These are phyloP conservation scores for Cadophora sp. DNA, from an alignment of 2,329 filamentous ascomycete genomes.

Conservation along the genomic window DNA sequence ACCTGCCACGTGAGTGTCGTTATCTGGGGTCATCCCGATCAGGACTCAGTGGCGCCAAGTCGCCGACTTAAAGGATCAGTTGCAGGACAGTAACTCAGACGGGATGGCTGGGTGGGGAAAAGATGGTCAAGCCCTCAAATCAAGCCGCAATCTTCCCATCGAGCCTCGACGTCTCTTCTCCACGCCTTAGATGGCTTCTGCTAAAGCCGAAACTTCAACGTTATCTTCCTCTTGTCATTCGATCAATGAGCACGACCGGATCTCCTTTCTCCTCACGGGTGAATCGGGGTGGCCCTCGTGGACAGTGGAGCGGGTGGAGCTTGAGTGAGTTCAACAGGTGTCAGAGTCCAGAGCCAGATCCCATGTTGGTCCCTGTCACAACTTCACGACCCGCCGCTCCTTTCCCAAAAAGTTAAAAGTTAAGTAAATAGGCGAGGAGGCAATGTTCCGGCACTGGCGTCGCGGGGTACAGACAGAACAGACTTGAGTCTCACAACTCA, in stretches of 20 bases:
- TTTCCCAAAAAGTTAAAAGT: constrained; percentile 6
- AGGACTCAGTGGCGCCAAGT: constrained; percentile 15
- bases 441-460: neutral
- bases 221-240: neutral
- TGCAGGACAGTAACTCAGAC: neutral
- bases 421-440: neutral
- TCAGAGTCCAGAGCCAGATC: neutral
- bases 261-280: neutral
- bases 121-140: constrained; percentile 3
- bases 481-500: neutral
- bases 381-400: neutral
- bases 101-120: neutral
- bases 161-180: neutral
- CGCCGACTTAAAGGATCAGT: constrained; percentile 10
- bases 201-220: constrained; percentile 5
- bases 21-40: constrained; percentile 2
- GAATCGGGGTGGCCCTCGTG: neutral
- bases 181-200: neutral
- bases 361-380: neutral
- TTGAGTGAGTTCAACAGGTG: neutral
- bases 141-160: neutral
- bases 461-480: constrained; percentile 2
- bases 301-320: neutral
- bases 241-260: neutral
- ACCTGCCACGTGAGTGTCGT: constrained; percentile 14